Percentiles rank a stretch among this genome's conserved stretches.
These are phyloP conservation scores for Fusarium nisikadoi DNA, from an alignment of 2,329 filamentous ascomycete genomes.

Conservation along the genomic window DNA sequence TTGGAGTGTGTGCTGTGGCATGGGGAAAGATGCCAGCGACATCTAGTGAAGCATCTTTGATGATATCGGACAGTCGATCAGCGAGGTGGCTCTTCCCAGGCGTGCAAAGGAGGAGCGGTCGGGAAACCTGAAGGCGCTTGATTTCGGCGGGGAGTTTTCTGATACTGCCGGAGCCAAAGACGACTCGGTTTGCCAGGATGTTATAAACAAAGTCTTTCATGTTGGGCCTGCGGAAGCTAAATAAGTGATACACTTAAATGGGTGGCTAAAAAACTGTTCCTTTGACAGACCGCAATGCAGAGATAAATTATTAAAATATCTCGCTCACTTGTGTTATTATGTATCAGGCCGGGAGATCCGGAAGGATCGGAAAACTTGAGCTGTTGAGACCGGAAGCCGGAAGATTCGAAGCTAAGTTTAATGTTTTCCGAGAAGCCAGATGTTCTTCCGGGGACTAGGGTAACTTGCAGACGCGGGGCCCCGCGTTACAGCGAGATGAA, in stretches of 20 bases:
- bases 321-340: rapidly evolving
- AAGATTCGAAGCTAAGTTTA: not conserved
- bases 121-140: not conserved
- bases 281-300: not conserved
- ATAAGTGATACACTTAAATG: rapidly evolving
- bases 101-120: not conserved
- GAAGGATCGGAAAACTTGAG: rapidly evolving
- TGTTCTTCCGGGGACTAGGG: not conserved
- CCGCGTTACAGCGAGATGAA: not conserved
- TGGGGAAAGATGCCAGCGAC: not conserved
- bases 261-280: rapidly evolving
- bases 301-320: too few relatives aligned
- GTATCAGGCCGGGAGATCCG: rapidly evolving
- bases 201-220: not conserved
- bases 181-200: not conserved
- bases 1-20: not conserved
- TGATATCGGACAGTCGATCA: not conserved
- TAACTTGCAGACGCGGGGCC: not conserved
- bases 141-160: not conserved
- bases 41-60: not conserved
- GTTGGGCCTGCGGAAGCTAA: not conserved
- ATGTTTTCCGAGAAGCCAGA: not conserved
- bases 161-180: not conserved
- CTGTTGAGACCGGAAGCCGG: not conserved
- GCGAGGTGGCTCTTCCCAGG: not conserved